Conservation (phyloP, 805 yeast species). For the Millerago galiae region DNA sequence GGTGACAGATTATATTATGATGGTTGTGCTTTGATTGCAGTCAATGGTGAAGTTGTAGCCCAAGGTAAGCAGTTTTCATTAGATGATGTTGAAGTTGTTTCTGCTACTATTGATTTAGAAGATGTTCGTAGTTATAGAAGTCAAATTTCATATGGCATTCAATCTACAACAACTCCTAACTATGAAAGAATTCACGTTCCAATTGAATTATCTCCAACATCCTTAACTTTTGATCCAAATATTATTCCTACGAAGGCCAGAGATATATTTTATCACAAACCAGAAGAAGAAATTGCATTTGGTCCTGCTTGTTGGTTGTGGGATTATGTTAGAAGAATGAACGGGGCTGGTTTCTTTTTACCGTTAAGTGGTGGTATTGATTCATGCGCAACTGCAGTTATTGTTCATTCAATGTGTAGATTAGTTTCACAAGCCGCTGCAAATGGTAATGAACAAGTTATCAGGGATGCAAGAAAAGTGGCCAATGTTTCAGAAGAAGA, state of each 20-base stretch:
- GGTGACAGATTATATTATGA: constrained; percentile 96
- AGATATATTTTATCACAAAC: constrained; percentile 58
- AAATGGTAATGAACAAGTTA: constrained; percentile 69
- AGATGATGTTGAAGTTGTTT: constrained; percentile 86
- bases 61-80: constrained; percentile 90
- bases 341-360: constrained; percentile 84
- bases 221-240: constrained; percentile 51
- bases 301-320: constrained; percentile 99
- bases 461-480: constrained; percentile 64
- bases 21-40: constrained; percentile 92
- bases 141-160: constrained; percentile 48
- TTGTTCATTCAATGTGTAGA: constrained; percentile 91
- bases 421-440: constrained; percentile 66
- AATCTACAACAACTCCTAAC: constrained; percentile 23
- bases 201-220: constrained; percentile 58
- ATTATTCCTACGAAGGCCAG: constrained; percentile 50
- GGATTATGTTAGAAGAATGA: constrained; percentile 93
- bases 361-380: constrained; percentile 98
- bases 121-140: constrained; percentile 82
- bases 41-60: constrained; percentile 86
- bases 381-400: constrained; percentile 94
- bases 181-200: constrained; percentile 54
- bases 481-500: constrained; percentile 44
- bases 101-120: constrained; percentile 93
- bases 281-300: constrained; percentile 94